Percentiles rank a stretch among this genome's conserved stretches.
These are phyloP conservation scores for Marasmius oreades DNA, from an alignment of 1,284 basidiomycete species.

Conservation along the genomic window DNA sequence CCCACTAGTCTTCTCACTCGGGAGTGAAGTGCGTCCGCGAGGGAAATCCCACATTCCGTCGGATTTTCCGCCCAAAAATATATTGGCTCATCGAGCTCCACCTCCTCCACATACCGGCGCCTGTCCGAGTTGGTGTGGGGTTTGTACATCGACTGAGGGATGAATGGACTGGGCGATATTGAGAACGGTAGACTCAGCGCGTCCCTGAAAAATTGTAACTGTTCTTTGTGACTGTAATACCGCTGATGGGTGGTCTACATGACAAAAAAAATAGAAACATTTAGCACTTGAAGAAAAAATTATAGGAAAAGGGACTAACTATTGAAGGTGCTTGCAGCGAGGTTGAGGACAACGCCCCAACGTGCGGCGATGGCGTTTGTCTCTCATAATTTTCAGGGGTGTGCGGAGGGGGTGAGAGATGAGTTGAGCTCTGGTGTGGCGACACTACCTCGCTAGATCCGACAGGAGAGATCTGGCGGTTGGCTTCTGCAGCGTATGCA, in stretches of 20 bases:
- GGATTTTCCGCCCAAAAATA: conserved; percentile 53
- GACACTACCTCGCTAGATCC: background rate
- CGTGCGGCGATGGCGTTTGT: background rate
- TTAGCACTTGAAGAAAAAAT: background rate
- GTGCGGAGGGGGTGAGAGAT: background rate
- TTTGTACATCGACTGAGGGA: conserved; percentile 66
- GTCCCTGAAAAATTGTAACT: conserved; percentile 38
- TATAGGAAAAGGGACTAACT: background rate
- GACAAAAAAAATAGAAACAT: background rate
- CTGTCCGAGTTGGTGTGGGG: conserved; percentile 73
- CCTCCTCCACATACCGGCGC: conserved; percentile 68
- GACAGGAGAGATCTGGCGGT: conserved; percentile 1
- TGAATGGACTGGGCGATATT: conserved; percentile 37
- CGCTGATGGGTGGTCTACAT: background rate
- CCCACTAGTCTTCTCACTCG: conserved; percentile 38
- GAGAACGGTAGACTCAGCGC: conserved; percentile 32
- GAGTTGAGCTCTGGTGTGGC: background rate
- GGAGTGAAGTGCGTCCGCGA: conserved; percentile 48
- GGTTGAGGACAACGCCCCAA: background rate
- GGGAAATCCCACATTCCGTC: conserved; percentile 51
- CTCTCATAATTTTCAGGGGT: background rate
- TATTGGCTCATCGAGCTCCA: conserved; percentile 56
- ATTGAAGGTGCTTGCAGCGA: background rate
- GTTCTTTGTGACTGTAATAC: conserved; percentile 35
- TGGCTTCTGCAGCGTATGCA: background rate